Evolutionary conservation across 805 yeast species (phyloP).

Genomic region (Dipodascus geniculatus): DNA sequence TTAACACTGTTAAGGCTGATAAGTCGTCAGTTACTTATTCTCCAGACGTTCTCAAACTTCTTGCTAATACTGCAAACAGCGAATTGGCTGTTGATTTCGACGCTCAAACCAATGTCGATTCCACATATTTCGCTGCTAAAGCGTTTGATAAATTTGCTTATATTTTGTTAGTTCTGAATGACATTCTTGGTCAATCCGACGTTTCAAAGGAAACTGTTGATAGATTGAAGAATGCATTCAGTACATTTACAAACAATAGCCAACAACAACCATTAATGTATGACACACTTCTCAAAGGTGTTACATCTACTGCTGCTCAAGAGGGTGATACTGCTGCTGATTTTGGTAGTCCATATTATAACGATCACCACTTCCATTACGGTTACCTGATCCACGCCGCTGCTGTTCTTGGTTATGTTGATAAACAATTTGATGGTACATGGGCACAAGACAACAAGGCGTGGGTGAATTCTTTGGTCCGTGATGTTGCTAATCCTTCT

Average conservation of each 20-base stretch:
- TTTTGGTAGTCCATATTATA: conserved; percentile 65
- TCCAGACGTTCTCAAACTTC: conserved; percentile 29
- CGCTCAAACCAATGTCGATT: conserved; percentile 51
- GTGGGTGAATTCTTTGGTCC: conserved; percentile 50
- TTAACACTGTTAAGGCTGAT: conserved; percentile 21
- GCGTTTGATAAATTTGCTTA: conserved; percentile 82
- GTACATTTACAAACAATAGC: conserved; percentile 52
- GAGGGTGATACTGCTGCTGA: conserved; percentile 40
- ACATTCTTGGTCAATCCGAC: conserved; percentile 43
- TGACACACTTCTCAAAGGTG: conserved; percentile 51
- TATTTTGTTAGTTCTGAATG: conserved; percentile 61
- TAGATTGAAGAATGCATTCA: conserved; percentile 54
- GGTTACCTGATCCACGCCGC: conserved; percentile 78
- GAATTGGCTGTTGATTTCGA: conserved; percentile 47
- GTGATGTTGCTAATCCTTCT: conserved; percentile 60
- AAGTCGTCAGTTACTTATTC: conserved; percentile 14
- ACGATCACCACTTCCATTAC: conserved; percentile 82
- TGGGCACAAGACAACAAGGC: conserved; percentile 40
- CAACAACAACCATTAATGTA: conserved; percentile 68
- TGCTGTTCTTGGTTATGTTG: conserved; percentile 59
- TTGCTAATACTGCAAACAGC: conserved; percentile 36
- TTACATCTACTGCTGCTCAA: conserved; percentile 23
- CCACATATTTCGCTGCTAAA: conserved; percentile 89
- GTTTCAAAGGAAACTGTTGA: conserved; percentile 43
- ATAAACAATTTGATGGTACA: conserved; percentile 36